Evolutionary conservation across 2,329 filamentous ascomycete species (phyloP).

Genomic region (Exophiala phaeomuriformis): DNA sequence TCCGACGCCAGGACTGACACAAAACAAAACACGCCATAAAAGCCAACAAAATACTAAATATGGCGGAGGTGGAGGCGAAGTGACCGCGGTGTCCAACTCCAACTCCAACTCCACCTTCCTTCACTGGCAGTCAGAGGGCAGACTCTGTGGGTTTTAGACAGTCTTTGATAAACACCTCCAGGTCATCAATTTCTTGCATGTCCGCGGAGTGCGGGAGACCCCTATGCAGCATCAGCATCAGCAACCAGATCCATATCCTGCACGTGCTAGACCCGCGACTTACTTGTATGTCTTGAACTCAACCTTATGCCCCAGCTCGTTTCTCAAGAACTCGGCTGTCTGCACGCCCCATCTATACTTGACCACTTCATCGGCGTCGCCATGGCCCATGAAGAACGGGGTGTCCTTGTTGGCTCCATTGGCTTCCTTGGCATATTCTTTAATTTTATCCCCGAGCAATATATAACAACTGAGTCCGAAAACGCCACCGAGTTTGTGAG

Average conservation of each 20-base stretch:
- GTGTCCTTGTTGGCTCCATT: conserved; percentile 62
- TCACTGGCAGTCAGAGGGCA: conserved; percentile 9
- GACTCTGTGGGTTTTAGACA: conserved; percentile 18
- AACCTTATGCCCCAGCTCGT: conserved; percentile 63
- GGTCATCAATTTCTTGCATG: conserved; percentile 69
- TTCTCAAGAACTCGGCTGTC: conserved; percentile 61
- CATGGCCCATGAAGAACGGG: conserved; percentile 83
- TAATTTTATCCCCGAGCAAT: conserved; percentile 59
- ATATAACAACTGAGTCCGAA: conserved; percentile 80
- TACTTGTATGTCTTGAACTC: conserved; percentile 69
- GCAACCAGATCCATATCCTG: not conserved
- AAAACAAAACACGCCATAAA: conserved; percentile 3
- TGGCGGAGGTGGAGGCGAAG: not conserved
- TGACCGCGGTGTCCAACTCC: not conserved
- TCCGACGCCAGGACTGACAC: conserved; percentile 7
- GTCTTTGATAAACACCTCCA: conserved; percentile 58
- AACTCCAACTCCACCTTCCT: not conserved
- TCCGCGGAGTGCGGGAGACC: conserved; percentile 69
- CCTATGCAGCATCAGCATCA: conserved; percentile 35
- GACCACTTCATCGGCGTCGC: conserved; percentile 68
- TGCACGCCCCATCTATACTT: conserved; percentile 59
- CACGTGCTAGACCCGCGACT: not conserved
- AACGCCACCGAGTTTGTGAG: conserved; percentile 74
- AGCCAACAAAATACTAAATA: conserved; percentile 4
- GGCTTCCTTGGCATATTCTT: conserved; percentile 47